Evolutionary conservation across 2,329 filamentous ascomycete species (phyloP), one percentile per base, ranked within the genome.

Genomic region (Cladosporium sp.): DNA sequence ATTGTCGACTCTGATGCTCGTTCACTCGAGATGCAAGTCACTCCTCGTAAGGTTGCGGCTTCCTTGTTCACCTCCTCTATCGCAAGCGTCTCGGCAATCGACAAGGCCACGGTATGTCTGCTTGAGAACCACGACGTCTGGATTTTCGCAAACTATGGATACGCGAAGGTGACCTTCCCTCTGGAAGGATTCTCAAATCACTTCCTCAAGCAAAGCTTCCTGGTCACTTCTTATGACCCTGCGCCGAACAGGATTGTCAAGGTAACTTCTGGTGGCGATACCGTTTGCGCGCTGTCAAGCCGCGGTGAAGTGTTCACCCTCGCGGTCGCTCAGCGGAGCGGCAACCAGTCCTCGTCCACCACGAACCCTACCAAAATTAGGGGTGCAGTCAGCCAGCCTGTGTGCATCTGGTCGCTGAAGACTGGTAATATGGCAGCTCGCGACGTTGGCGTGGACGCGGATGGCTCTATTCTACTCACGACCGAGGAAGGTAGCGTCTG

Each of bases 71-170:
- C 80, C 56, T 83, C 85, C 3, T 69, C 80, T 0, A 96, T 99
- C 53, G 77, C 82, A 24, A 89, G 88, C 70, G 90, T 94, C 0
- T 89, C 90, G 0, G 93, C 92, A 3, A 96, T 95, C 58, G 93
- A 97, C 68, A 87, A 87, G 63, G 94, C 94, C 6, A 97, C 94
- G 0, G 87, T 88, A 1, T 88, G 91, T 61, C 76, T 99, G 25
- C 81, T 99, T 3, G 88, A 91, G 49, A 96, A 91, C 65, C 86
- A 89, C 64, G 91, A 91, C 19, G 91, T 97, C 9, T 95, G 89
- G 80, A 87, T 99, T 0, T 96, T 99, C 66, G 93, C 91, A 0
- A 95, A 95, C 64, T 97, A 96, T 67, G 93, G 93, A 4, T 97
- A 96, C 70, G 91, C 91, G n/a, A 90, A 91, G 62, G 80, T 97